A percentile compares a stretch with the other conserved stretches of the same genome.
Conservation (phyloP, 1,284 basidiomycete genomes). For the Ganoderma lucidum region DNA sequence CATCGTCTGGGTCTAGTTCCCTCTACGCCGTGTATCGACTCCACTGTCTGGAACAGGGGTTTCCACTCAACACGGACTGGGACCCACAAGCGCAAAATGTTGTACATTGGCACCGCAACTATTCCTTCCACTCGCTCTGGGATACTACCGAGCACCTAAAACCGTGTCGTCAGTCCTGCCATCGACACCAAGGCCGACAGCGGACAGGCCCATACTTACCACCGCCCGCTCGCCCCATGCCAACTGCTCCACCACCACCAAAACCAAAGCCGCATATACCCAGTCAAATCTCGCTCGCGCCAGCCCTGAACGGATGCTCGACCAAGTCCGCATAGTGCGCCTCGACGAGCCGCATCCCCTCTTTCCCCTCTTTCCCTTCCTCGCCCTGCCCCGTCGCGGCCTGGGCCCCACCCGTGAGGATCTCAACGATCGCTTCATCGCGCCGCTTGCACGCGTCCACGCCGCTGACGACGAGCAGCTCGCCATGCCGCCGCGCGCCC, state of each 20-base stretch:
- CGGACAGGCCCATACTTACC: too few species aligned
- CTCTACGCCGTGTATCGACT: not conserved
- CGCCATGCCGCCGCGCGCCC: constrained; percentile 48
- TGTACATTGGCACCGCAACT: not conserved
- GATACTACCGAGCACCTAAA: not conserved
- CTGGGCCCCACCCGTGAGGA: not conserved
- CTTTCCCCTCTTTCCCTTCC: not conserved
- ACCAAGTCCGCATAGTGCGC: not conserved
- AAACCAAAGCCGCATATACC: not conserved
- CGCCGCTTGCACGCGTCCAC: constrained; percentile 44
- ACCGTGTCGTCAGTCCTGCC: not conserved
- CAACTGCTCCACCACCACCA: too few species aligned
- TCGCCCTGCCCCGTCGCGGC: not conserved
- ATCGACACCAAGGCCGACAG: too few species aligned
- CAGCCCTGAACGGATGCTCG: constrained; percentile 8
- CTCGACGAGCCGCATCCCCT: not conserved
- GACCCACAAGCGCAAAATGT: not conserved
- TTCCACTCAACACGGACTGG: not conserved
- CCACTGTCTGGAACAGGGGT: not conserved
- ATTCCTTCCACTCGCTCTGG: not conserved
- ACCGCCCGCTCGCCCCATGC: too few species aligned
- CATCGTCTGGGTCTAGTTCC: not conserved
- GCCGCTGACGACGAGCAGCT: constrained; percentile 45
- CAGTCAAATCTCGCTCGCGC: constrained; percentile 11
- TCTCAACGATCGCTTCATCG: constrained; percentile 39